Evolutionary conservation across 2,329 filamentous ascomycete species (phyloP).

Genomic region (Exophiala oligosperma): DNA sequence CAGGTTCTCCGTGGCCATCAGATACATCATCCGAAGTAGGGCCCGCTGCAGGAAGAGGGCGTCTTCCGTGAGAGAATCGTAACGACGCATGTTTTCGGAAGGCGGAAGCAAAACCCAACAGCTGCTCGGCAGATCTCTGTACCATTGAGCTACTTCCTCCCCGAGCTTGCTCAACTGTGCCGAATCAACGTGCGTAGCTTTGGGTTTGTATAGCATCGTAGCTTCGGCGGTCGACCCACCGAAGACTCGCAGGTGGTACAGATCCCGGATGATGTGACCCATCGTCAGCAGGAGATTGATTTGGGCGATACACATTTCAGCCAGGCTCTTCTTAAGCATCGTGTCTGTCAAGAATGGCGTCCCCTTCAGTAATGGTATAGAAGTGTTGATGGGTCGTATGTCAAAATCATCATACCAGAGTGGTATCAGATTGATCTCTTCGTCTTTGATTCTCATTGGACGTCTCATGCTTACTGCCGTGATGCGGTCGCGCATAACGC

Average conservation of each 20-base stretch:
- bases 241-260: conserved; percentile 20
- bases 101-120: conserved; percentile 10
- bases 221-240: conserved; percentile 18
- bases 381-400: conserved; percentile 3
- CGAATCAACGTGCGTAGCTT: conserved; percentile 8
- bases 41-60: conserved; percentile 16
- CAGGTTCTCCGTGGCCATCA: conserved; percentile 21
- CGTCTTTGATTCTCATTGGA: conserved; percentile 86
- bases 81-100: neutral
- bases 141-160: conserved; percentile 20
- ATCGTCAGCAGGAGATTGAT: conserved; percentile 15
- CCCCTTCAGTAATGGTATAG: conserved; percentile 8
- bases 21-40: conserved; percentile 17
- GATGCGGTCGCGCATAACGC: conserved; percentile 88
- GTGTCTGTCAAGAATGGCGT: conserved; percentile 9
- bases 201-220: conserved; percentile 22
- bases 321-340: conserved; percentile 10
- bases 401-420: conserved; percentile 20
- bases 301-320: conserved; percentile 19
- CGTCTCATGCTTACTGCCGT: conserved; percentile 91
- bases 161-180: conserved; percentile 12
- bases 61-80: conserved; percentile 3
- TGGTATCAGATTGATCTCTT: conserved; percentile 38
- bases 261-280: conserved; percentile 17
- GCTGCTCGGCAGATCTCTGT: conserved; percentile 13